Evolutionary conservation across 768 basidiomycete species (phyloP).

Genomic region (Tylopilus sp.): DNA sequence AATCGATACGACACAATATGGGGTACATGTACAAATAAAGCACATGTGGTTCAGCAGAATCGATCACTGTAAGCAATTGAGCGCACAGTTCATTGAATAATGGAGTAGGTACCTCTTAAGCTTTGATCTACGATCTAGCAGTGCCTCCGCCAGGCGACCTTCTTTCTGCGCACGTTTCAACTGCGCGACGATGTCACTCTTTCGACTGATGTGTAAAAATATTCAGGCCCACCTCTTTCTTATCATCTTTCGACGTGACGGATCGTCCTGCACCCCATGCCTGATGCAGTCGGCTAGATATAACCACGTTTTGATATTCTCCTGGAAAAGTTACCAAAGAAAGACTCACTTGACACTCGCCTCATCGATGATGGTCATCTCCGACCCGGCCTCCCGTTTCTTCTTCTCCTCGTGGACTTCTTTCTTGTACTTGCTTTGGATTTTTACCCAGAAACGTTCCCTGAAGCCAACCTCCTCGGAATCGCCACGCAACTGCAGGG

Average conservation of each 20-base stretch:
- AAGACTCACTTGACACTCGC: conserved; percentile 63
- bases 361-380: conserved; percentile 63
- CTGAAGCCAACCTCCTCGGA: conserved; percentile 81
- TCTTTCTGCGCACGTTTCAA: conserved; percentile 77
- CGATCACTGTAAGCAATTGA: conserved; percentile 36
- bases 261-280: conserved; percentile 82
- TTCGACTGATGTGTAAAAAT: conserved; percentile 1
- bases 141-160: conserved; percentile 74
- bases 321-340: background rate
- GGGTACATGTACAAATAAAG: conserved; percentile 14
- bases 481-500: conserved; percentile 75
- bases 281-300: conserved; percentile 63
- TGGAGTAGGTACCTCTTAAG: conserved; percentile 64
- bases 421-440: conserved; percentile 85
- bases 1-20: conserved; percentile 17
- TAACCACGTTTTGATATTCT: conserved; percentile 1
- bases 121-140: conserved; percentile 78
- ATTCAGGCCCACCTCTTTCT: conserved; percentile 55
- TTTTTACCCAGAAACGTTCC: conserved; percentile 86
- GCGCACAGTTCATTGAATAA: background rate
- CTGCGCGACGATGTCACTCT: conserved; percentile 34
- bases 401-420: conserved; percentile 79
- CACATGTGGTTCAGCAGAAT: conserved; percentile 36
- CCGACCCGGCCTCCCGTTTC: conserved; percentile 55
- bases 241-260: conserved; percentile 66